Conservation (phyloP, 129 eudicot genomes). For the Heracleum sosnowskyi region DNA sequence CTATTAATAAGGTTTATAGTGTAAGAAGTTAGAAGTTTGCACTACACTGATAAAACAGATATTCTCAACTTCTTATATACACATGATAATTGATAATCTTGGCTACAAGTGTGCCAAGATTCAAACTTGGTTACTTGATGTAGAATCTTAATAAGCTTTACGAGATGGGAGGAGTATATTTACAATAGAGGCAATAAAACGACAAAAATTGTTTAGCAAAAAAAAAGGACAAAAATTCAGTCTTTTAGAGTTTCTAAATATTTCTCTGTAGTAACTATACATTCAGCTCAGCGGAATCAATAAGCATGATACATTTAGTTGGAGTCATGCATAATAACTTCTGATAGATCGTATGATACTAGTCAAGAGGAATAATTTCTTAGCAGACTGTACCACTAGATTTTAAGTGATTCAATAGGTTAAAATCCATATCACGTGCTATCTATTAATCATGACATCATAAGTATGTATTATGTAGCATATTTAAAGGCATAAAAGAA, state of each 20-base stretch:
- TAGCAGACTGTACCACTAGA: neutral
- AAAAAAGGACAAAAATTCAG: neutral
- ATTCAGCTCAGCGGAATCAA: neutral
- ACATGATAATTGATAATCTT: neutral
- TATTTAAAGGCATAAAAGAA: neutral
- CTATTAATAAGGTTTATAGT: neutral
- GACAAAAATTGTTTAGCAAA: neutral
- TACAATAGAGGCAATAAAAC: neutral
- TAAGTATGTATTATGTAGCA: constrained; percentile 1
- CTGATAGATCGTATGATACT: neutral
- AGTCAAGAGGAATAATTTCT: neutral
- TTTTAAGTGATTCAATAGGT: neutral
- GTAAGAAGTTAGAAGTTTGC: neutral
- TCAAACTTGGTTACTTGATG: neutral
- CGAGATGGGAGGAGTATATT: neutral
- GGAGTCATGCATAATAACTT: neutral
- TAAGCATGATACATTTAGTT: neutral
- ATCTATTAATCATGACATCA: neutral
- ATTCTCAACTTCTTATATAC: too few species aligned
- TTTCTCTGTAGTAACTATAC: neutral
- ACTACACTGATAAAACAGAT: neutral
- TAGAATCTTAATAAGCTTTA: neutral
- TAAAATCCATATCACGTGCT: neutral
- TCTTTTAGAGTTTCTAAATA: neutral
- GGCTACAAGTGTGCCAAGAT: neutral